Percentiles rank a stretch among this genome's conserved stretches.
These are phyloP conservation scores for Tylopilus sp. DNA, from an alignment of 768 basidiomycete genomes.

Conservation along the genomic window DNA sequence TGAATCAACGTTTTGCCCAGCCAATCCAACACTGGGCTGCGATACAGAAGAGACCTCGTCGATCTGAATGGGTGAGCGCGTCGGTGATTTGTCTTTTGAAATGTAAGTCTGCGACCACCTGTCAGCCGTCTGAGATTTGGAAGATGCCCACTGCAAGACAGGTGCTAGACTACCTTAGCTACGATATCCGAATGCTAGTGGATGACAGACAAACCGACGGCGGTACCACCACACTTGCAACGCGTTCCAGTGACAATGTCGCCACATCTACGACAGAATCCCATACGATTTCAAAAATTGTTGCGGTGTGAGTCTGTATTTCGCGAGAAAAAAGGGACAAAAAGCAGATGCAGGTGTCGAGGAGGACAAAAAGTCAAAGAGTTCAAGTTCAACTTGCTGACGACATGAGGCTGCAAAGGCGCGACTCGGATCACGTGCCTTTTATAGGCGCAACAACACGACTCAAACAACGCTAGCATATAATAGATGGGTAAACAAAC, in stretches of 20 bases:
- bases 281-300: slow-evolving; percentile 45
- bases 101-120: slow-evolving; percentile 82
- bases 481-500: background rate
- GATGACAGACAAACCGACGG: slow-evolving; percentile 60
- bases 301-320: background rate
- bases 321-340: background rate
- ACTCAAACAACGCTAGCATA: background rate
- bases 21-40: slow-evolving; percentile 9
- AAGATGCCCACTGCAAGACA: slow-evolving; percentile 57
- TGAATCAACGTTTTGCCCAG: slow-evolving; percentile 2
- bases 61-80: slow-evolving; percentile 29
- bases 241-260: slow-evolving; percentile 70
- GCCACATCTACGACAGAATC: slow-evolving; percentile 83
- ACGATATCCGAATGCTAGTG: background rate
- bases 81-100: slow-evolving; percentile 49
- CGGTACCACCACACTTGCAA: slow-evolving; percentile 76
- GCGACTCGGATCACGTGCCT: slow-evolving; percentile 23
- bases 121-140: slow-evolving; percentile 48
- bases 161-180: slow-evolving; percentile 46
- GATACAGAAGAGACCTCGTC: slow-evolving; percentile 10
- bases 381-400: background rate
- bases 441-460: background rate
- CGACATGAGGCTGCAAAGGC: slow-evolving; percentile 9
- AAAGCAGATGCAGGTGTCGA: background rate
- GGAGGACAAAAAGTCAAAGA: slow-evolving; percentile 1